These are phyloP conservation scores for Tremella mesenterica DNA, from an alignment of 768 basidiomycete species.

Conservation along the genomic window DNA sequence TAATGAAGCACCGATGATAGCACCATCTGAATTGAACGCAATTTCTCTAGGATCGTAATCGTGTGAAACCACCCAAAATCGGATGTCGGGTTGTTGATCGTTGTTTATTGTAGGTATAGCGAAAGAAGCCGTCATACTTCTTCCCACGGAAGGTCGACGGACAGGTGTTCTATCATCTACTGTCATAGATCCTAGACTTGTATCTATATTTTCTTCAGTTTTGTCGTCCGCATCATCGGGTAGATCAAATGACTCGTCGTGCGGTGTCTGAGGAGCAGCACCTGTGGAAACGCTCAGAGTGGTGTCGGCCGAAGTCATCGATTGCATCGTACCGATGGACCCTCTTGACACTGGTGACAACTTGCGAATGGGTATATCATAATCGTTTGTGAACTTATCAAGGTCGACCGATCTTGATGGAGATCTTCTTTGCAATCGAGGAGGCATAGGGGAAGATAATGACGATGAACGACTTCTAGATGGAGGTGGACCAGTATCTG, in stretches of 20 bases:
- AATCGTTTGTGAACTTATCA: conserved; percentile 34
- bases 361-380: neutral
- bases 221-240: neutral
- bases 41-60: conserved; percentile 79
- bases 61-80: conserved; percentile 45
- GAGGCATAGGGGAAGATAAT: conserved; percentile 36
- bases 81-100: conserved; percentile 20
- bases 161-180: no score
- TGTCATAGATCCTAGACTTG: neutral
- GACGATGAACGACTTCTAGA: conserved; percentile 26
- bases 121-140: conserved; percentile 19
- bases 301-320: conserved; percentile 10
- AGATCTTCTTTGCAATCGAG: conserved; percentile 26
- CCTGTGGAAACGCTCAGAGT: conserved; percentile 9
- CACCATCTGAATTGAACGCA: conserved; percentile 79
- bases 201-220: no score
- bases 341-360: conserved; percentile 3
- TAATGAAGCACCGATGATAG: conserved; percentile 82
- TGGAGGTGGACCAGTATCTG: conserved; percentile 4
- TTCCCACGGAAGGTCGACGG: conserved; percentile 1
- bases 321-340: conserved; percentile 3
- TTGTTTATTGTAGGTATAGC: conserved; percentile 9
- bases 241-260: neutral
- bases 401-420: conserved; percentile 41
- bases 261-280: neutral